Conservation (phyloP, 345 rosid species). For the thale cress (Arabidopsis thaliana) region DNA sequence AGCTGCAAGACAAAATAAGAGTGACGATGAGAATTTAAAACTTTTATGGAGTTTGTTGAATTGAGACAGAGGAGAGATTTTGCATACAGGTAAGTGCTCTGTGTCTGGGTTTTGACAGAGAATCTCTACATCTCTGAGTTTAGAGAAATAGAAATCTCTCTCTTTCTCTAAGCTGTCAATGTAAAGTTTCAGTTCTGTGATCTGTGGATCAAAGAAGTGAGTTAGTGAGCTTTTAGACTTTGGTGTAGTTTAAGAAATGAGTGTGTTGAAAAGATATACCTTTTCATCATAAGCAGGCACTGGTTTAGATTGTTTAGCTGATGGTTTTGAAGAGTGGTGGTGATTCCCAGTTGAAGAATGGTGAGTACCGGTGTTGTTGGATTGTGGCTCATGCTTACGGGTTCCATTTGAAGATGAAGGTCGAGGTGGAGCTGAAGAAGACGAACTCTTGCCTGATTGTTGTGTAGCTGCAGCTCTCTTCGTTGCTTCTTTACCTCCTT, state of each 20-base stretch:
- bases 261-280: slow-evolving; percentile 48
- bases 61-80: not conserved
- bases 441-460: slow-evolving; percentile 61
- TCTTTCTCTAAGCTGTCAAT: slow-evolving; percentile 97
- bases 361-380: slow-evolving; percentile 55
- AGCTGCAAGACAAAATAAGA: slow-evolving; percentile 51
- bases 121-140: slow-evolving; percentile 89
- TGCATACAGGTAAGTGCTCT: slow-evolving; percentile 66
- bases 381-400: slow-evolving; percentile 60
- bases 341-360: slow-evolving; percentile 45
- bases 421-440: slow-evolving; percentile 60
- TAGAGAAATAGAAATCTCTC: slow-evolving; percentile 91
- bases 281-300: slow-evolving; percentile 79
- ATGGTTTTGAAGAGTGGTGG: slow-evolving; percentile 53
- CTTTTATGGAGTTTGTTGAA: not conserved
- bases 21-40: not conserved
- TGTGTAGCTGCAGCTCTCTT: slow-evolving; percentile 72
- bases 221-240: slow-evolving; percentile 17
- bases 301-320: slow-evolving; percentile 58
- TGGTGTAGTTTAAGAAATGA: not conserved
- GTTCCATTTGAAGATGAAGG: slow-evolving; percentile 63
- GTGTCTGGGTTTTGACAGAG: slow-evolving; percentile 75
- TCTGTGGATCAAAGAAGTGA: slow-evolving; percentile 51
- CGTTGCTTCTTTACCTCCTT: slow-evolving; percentile 86
- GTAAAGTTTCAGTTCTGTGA: slow-evolving; percentile 89